Evolutionary conservation across 768 basidiomycete genomes (phyloP).

Genomic region (Leccinum disarticulatum): DNA sequence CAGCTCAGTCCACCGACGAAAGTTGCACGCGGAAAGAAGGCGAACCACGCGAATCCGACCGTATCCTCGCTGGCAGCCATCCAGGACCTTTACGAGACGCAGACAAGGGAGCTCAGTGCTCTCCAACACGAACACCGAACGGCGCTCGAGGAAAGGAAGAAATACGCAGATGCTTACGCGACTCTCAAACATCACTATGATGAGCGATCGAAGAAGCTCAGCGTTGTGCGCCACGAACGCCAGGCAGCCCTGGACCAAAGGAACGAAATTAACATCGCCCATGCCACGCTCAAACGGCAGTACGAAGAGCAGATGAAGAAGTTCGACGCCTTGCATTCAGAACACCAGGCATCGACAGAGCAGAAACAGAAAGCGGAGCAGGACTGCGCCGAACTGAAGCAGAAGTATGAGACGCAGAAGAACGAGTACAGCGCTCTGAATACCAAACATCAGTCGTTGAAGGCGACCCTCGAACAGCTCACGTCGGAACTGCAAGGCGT

Average conservation of each 20-base stretch:
- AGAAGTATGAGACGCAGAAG: conserved; percentile 13
- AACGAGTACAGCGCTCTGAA: conserved; percentile 14
- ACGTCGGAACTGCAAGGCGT: conserved; percentile 42
- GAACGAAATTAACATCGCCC: conserved; percentile 11
- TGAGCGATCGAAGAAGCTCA: conserved; percentile 5
- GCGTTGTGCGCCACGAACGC: conserved; percentile 4
- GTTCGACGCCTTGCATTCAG: conserved; percentile 3
- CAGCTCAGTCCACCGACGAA: conserved; percentile 6
- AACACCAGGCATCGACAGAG: conserved; percentile 3
- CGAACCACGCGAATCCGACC: background rate
- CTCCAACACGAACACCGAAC: conserved; percentile 5
- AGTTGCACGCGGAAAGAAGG: background rate
- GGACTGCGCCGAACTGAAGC: conserved; percentile 2
- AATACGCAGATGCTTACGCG: background rate
- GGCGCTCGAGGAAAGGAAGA: conserved; percentile 9
- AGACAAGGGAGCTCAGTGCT: conserved; percentile 6
- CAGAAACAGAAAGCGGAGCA: conserved; percentile 7
- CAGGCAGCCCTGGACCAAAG: background rate
- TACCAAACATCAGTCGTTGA: conserved; percentile 13
- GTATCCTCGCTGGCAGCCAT: background rate
- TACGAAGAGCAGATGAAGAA: conserved; percentile 13
- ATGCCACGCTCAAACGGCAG: conserved; percentile 19
- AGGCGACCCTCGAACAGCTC: conserved; percentile 36
- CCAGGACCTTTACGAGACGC: conserved; percentile 4
- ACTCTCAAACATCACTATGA: conserved; percentile 9